phyloP scores from a whole-genome alignment of 345 rosid genomes.

The Linum trigynum region DNA sequence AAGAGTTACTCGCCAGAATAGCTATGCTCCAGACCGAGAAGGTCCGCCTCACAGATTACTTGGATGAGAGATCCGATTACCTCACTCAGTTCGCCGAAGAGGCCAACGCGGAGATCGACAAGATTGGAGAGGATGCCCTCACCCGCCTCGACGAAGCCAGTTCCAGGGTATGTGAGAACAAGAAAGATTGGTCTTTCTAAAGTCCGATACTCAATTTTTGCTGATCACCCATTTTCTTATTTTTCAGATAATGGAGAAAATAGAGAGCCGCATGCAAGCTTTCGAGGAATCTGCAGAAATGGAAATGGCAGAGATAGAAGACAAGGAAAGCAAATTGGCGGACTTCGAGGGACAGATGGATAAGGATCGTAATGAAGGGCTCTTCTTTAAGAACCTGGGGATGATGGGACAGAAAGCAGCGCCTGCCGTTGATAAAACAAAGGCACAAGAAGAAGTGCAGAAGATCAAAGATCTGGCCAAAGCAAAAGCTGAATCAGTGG shows the following conservation, averaged over 20 bases:
- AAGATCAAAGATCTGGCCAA: constrained; percentile 41
- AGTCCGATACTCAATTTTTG: background rate
- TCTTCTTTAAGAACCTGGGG: constrained; percentile 72
- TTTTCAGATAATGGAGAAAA: constrained; percentile 70
- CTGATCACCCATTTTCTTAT: constrained; percentile 12
- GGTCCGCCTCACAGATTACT: constrained; percentile 73
- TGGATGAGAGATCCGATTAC: constrained; percentile 70
- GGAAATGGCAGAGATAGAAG: constrained; percentile 53
- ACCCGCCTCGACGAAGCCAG: constrained; percentile 79
- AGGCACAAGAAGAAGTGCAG: constrained; percentile 51
- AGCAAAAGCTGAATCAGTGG: constrained; percentile 46
- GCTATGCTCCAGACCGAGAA: constrained; percentile 81
- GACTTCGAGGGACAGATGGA: constrained; percentile 67
- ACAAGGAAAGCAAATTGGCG: constrained; percentile 49
- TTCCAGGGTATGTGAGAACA: constrained; percentile 45
- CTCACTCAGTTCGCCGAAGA: constrained; percentile 80
- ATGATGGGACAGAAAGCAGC: constrained; percentile 31
- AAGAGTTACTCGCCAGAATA: constrained; percentile 74
- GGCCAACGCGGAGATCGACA: constrained; percentile 67
- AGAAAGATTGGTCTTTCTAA: constrained; percentile 1
- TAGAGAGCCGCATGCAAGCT: constrained; percentile 77
- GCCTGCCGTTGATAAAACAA: constrained; percentile 25
- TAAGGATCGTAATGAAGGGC: constrained; percentile 60
- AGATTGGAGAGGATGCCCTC: constrained; percentile 89
- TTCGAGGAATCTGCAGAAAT: constrained; percentile 71